A percentile compares a stretch with the other conserved stretches of the same genome.
phyloP scores from a whole-genome alignment of 768 basidiomycete genomes.

The Suillus discolor region DNA sequence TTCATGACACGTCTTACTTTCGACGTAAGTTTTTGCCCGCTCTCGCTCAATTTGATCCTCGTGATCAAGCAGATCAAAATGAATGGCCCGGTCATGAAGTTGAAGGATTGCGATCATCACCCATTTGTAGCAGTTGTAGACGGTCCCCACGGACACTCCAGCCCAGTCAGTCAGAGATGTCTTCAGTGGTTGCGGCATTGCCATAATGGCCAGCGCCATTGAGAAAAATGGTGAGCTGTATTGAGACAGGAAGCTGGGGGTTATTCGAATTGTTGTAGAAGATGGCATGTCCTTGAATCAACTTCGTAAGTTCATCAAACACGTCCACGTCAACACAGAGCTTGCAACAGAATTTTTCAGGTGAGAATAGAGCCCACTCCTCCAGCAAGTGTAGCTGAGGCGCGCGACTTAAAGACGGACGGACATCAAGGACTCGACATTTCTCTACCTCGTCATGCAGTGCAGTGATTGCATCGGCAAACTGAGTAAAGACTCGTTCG shows the following conservation, averaged over 20 bases:
- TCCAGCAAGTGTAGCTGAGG: too few relatives aligned
- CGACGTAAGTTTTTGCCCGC: not conserved
- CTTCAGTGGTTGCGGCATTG: slow-evolving; percentile 2
- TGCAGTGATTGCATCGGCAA: too few relatives aligned
- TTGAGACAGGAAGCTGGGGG: not conserved
- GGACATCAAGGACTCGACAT: too few relatives aligned
- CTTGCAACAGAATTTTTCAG: too few relatives aligned
- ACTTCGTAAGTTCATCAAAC: too few relatives aligned
- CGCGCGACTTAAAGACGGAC: too few relatives aligned
- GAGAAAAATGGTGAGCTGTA: slow-evolving; percentile 10
- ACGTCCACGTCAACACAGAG: too few relatives aligned
- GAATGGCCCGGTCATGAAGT: slow-evolving; percentile 6
- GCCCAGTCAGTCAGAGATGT: slow-evolving; percentile 10
- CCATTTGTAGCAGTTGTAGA: slow-evolving; percentile 10
- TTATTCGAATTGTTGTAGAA: slow-evolving; percentile 25
- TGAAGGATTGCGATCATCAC: slow-evolving; percentile 12
- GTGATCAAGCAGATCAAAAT: slow-evolving; percentile 3
- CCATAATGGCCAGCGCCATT: slow-evolving; percentile 11
- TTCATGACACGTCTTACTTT: not conserved
- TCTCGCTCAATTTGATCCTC: slow-evolving; percentile 11
- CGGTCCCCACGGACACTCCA: slow-evolving; percentile 11
- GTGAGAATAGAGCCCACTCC: too few relatives aligned
- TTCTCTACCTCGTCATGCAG: too few relatives aligned
- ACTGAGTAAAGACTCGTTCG: too few relatives aligned
- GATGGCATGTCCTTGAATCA: slow-evolving; percentile 25